Conservation (phyloP, 2,329 filamentous ascomycete species). For the Seiridium cupressi region DNA sequence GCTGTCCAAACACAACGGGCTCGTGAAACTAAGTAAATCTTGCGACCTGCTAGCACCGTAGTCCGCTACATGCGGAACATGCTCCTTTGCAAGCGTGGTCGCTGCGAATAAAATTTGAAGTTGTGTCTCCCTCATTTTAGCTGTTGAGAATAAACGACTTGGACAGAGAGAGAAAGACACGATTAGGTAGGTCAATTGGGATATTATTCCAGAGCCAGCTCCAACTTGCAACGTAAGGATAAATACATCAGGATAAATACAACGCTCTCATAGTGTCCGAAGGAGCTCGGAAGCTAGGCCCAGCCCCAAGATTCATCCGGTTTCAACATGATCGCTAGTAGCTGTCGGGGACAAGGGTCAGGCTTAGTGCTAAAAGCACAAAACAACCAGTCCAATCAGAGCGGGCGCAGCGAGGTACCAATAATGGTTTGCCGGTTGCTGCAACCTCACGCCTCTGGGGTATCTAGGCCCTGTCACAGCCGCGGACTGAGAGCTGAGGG, state of each 20-base stretch:
- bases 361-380: background rate
- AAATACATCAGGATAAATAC: background rate
- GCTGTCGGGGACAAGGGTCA: background rate
- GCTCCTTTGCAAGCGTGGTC: too few relatives aligned
- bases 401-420: too few relatives aligned
- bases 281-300: background rate
- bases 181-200: too few relatives aligned
- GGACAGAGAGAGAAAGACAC: too few relatives aligned
- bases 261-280: background rate
- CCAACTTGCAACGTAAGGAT: background rate
- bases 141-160: too few relatives aligned
- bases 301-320: background rate
- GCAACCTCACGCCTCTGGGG: background rate
- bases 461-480: too few relatives aligned
- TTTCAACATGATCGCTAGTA: background rate
- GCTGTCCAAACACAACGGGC: too few relatives aligned
- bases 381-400: background rate
- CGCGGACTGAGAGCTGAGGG: background rate
- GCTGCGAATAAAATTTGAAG: too few relatives aligned
- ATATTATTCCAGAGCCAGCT: background rate
- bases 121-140: too few relatives aligned
- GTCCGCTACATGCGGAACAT: too few relatives aligned
- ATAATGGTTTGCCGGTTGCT: background rate
- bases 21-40: background rate
- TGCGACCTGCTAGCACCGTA: too few relatives aligned